phyloP scores from a whole-genome alignment of 2,329 filamentous ascomycete species.

The Mariannaea sp. region DNA sequence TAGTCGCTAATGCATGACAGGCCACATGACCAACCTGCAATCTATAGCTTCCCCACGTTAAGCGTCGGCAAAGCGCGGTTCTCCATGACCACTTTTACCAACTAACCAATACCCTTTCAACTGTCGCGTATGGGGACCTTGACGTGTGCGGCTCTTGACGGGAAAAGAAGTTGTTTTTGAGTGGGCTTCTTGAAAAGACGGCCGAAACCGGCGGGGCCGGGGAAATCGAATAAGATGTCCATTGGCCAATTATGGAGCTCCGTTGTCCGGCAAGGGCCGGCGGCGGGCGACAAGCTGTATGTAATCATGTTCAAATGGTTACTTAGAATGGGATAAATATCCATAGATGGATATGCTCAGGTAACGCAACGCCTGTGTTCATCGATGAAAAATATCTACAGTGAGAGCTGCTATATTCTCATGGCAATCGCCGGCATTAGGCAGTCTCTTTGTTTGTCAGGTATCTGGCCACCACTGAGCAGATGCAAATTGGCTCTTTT shows the following conservation, averaged over 20 bases:
- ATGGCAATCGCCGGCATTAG: no score
- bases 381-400: no score
- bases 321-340: no score
- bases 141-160: constrained; percentile 36
- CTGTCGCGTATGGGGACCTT: not conserved
- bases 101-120: not conserved
- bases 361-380: no score
- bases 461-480: no score
- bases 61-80: constrained; percentile 36
- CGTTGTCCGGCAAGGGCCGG: constrained; percentile 10
- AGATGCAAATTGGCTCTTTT: not conserved
- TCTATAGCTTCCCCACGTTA: constrained; percentile 25
- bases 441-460: no score
- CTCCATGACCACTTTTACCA: not conserved
- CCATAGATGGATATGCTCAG: no score
- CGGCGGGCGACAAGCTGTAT: not conserved
- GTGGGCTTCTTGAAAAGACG: constrained; percentile 9
- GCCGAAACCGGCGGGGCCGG: constrained; percentile 31
- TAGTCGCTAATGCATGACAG: constrained; percentile 7
- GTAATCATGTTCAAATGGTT: not conserved
- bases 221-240: constrained; percentile 11
- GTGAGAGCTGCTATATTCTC: no score
- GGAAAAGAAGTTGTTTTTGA: constrained; percentile 19
- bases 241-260: constrained; percentile 34
- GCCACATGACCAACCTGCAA: constrained; percentile 29